These are phyloP conservation scores for Scleroderma bovista DNA, from an alignment of 768 basidiomycete species.

Conservation along the genomic window DNA sequence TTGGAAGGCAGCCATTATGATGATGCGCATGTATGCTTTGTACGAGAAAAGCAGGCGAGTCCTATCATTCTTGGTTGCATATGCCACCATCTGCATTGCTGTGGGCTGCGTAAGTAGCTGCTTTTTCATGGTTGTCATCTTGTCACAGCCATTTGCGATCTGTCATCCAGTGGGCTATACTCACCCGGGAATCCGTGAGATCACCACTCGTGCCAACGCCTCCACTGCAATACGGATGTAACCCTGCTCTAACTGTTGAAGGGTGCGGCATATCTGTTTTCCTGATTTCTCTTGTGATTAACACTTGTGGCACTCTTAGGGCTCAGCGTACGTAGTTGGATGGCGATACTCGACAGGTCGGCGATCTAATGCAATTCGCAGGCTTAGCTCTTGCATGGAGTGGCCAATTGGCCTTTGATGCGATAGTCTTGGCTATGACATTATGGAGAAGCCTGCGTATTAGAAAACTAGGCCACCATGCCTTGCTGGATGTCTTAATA, in stretches of 20 bases:
- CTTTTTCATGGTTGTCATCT: background rate
- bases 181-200: background rate
- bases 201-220: background rate
- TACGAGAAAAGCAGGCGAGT: conserved; percentile 7
- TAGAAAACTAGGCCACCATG: background rate
- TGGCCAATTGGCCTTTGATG: conserved; percentile 12
- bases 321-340: conserved; percentile 7
- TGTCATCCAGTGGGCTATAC: conserved; percentile 9
- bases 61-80: background rate
- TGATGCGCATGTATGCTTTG: conserved; percentile 18
- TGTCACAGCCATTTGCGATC: background rate
- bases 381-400: background rate
- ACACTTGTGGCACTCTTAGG: background rate
- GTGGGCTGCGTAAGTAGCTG: conserved; percentile 6
- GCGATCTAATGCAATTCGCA: background rate
- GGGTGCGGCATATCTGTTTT: conserved; percentile 2
- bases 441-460: conserved; percentile 1
- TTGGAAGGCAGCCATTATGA: conserved; percentile 11
- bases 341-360: background rate
- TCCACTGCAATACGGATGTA: background rate
- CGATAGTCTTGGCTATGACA: conserved; percentile 11
- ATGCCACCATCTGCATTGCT: background rate
- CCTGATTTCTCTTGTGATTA: background rate
- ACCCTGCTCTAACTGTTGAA: background rate
- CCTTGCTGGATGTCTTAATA: background rate